Evolutionary conservation across 225 moss, liverwort and hornwort species (phyloP), one percentile per base, ranked within the genome.

Genomic region (Anthoceros angustus): DNA sequence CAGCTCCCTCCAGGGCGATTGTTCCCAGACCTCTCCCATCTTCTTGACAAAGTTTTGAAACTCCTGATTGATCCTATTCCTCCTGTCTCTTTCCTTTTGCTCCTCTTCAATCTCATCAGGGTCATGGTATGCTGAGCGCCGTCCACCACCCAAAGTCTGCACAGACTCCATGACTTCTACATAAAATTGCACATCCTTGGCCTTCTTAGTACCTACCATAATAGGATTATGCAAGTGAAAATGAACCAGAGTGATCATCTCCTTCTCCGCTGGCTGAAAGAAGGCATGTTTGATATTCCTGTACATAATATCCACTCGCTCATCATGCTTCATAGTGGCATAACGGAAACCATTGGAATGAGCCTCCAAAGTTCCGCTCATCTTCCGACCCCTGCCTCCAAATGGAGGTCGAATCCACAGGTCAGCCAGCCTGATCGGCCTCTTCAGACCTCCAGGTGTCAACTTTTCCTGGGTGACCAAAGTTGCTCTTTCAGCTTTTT

Each of bases 141-240:
- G 78, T 64, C 84, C 92, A 20, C 92, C 98, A 7, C 88, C 88
- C 6, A 98, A 80, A 62, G 98, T 98, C 76, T 98, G 98, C 4
- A 92, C 98, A 39, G 81, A 87, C 72, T 98, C 98, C 98, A 98
- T 98, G 67, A 98, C 98, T 86, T 98, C 98, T 42, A 98, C 92
- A 50, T 80, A 92, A 68, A 98, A 98, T 67, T 98, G 98, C 62
- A 98, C 98, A 72, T 98, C 92, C 71, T 98, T 98, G 67, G 98
- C 92, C 41, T 98, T 98, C 79, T 98, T 98, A 68, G 88, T 98
- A 48, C 98, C 98, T 32, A 98, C 98, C 98, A 98, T 98, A 70
- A 98, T 98, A 70, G 74, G 92, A 61, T 98, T 92, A 43, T 98
- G 98, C 39, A 98, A 71, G 68, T 98, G 98, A 63, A 98, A 98